Conservation (phyloP, 306 rosid genomes). For the Glycine latifolia region DNA sequence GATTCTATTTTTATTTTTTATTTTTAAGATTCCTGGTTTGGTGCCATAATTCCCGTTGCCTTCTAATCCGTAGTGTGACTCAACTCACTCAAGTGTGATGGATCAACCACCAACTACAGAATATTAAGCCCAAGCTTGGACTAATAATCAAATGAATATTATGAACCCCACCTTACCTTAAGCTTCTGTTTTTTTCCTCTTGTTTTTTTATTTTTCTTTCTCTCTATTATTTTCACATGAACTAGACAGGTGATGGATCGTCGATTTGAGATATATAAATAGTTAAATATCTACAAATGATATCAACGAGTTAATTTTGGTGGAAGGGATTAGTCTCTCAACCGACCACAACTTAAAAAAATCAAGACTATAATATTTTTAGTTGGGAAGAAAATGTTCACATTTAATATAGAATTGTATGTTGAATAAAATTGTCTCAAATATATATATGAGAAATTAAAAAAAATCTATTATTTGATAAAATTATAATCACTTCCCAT, state of each 20-base stretch:
- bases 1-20: neutral
- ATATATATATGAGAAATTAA: too few relatives aligned
- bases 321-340: too few relatives aligned
- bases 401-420: too few relatives aligned
- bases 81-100: constrained; percentile 44
- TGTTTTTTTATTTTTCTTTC: neutral
- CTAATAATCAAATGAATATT: constrained; percentile 26
- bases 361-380: too few relatives aligned
- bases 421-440: too few relatives aligned
- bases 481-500: neutral
- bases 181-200: neutral
- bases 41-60: constrained; percentile 62
- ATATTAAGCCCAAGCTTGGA: constrained; percentile 20
- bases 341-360: too few relatives aligned
- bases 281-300: too few relatives aligned
- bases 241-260: constrained; percentile 8
- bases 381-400: too few relatives aligned
- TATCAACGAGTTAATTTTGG: too few relatives aligned
- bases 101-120: constrained; percentile 49
- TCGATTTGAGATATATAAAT: neutral
- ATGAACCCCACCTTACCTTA: constrained; percentile 30
- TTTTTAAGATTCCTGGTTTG: constrained; percentile 46
- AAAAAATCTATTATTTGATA: too few relatives aligned
- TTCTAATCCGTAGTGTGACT: constrained; percentile 26
- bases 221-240: constrained; percentile 12